Evolutionary conservation across 2,329 filamentous ascomycete genomes (phyloP).

Genomic region (Trichoderma endophyticum): DNA sequence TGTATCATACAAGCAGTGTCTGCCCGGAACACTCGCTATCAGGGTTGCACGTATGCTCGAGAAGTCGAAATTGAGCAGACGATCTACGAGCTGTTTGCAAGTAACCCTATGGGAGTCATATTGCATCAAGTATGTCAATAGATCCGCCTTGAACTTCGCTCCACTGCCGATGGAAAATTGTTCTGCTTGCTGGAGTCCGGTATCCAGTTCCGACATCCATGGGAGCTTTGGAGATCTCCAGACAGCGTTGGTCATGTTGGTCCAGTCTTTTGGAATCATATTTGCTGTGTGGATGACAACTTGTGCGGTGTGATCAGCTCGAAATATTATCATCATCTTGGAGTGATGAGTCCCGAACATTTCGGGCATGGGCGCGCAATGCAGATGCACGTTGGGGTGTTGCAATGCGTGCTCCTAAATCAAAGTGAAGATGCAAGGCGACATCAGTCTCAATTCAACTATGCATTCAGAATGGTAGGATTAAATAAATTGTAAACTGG

Average conservation of each 20-base stretch:
- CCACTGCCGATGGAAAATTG: slow-evolving; percentile 53
- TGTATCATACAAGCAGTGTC: slow-evolving; percentile 49
- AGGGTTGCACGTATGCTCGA: slow-evolving; percentile 64
- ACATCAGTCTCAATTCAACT: background rate
- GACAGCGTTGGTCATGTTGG: slow-evolving; percentile 79
- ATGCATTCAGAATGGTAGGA: background rate
- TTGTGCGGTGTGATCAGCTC: slow-evolving; percentile 73
- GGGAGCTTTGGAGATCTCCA: slow-evolving; percentile 75
- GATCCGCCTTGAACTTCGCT: slow-evolving; percentile 68
- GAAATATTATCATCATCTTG: slow-evolving; percentile 83
- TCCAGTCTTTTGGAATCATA: slow-evolving; percentile 86
- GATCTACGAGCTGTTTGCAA: slow-evolving; percentile 52
- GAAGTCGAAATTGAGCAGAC: slow-evolving; percentile 67
- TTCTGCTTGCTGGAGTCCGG: background rate
- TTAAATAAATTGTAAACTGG: background rate
- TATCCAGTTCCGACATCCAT: slow-evolving; percentile 27
- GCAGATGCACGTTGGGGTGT: slow-evolving; percentile 66
- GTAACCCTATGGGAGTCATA: slow-evolving; percentile 61
- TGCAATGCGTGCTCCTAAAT: slow-evolving; percentile 57
- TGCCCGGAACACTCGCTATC: slow-evolving; percentile 74
- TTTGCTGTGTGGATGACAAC: slow-evolving; percentile 87
- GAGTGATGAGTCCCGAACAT: slow-evolving; percentile 82
- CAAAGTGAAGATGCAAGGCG: background rate
- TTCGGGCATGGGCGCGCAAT: slow-evolving; percentile 76
- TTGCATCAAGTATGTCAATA: slow-evolving; percentile 67